Evolutionary conservation across 2,329 filamentous ascomycete species (phyloP).

Genomic region (Lasiodiplodia gonubiensis): DNA sequence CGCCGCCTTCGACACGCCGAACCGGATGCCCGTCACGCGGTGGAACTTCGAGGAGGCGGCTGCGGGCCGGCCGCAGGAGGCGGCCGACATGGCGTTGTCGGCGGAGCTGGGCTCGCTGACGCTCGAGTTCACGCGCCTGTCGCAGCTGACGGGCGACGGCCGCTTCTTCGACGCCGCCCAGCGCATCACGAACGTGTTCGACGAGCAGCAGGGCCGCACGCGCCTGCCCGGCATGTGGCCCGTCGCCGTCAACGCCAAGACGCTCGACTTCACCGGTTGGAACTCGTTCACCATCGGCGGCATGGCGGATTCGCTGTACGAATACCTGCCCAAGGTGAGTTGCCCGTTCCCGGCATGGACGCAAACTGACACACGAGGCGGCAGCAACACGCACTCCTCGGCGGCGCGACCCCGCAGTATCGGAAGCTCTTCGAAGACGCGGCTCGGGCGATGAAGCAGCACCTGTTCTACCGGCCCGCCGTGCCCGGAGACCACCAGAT

Average conservation of each 20-base stretch:
- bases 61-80: conserved; percentile 33
- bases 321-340: conserved; percentile 55
- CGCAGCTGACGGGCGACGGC: conserved; percentile 46
- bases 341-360: neutral
- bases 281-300: conserved; percentile 44
- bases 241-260: conserved; percentile 36
- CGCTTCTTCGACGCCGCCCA: conserved; percentile 48
- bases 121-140: conserved; percentile 50
- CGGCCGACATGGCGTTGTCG: conserved; percentile 36
- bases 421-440: conserved; percentile 63
- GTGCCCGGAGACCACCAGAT: conserved; percentile 40
- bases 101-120: conserved; percentile 49
- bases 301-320: conserved; percentile 55
- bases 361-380: neutral
- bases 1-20: conserved; percentile 37
- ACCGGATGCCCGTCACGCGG: conserved; percentile 46
- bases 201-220: conserved; percentile 43
- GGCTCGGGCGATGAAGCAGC: conserved; percentile 50
- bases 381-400: conserved; percentile 47
- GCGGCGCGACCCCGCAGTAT: conserved; percentile 54
- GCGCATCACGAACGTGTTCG: conserved; percentile 43
- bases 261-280: conserved; percentile 20
- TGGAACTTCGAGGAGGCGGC: conserved; percentile 40
- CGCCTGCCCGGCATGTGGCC: conserved; percentile 50
- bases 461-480: conserved; percentile 53